Base-by-base conservation (phyloP, 2,329 filamentous ascomycete genomes). In the Penicillium sp. region DNA sequence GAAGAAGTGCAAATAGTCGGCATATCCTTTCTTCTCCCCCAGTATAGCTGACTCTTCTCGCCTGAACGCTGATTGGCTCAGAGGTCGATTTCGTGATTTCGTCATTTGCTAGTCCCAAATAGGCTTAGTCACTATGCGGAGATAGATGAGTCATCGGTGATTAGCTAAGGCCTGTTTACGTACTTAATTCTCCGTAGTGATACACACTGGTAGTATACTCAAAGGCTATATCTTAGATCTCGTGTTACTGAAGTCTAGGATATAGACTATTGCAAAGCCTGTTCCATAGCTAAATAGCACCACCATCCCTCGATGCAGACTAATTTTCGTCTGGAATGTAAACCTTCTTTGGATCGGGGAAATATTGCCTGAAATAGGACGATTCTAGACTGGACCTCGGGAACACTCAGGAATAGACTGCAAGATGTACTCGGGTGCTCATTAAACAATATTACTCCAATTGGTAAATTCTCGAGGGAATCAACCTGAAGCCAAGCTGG, bases 81-180 rank as follows among this genome's bases (percentile, higher is more conserved):
- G 9, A 29, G 16, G 36, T 31, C 16, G 16, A 34, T 16, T 40
- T 49, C 34, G 47, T 50, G 60, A 58, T 59, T 61, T 59, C 62
- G 61, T 61, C 61, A 65, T 65, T 52, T 45, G 22, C 55, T 61
- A 60, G 44, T 27, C 48, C 52, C 31, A n/a, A 38, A 51, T 43
- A 10, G 47, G 59, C 16, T 44, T 34, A 40, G 24, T 40, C 49
- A 38, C 40, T 44, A 46, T 57, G 40, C 38, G 47, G 43, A 46
- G 42, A 10, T 55, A 38, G 46, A 52, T 54, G 52, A 50, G 46
- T 54, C 52, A 49, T 39, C 31, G 34, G 21, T 24, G 16, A 18
- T 21, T 27, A 36, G 29, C 21, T 43, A 47, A 29, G 29, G 16
- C 10, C 11, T 3, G 8, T 24, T 13, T 8, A 39, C 4, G 27